Base-by-base conservation (phyloP, 345 rosid genomes). In the Brassica cretica region DNA sequence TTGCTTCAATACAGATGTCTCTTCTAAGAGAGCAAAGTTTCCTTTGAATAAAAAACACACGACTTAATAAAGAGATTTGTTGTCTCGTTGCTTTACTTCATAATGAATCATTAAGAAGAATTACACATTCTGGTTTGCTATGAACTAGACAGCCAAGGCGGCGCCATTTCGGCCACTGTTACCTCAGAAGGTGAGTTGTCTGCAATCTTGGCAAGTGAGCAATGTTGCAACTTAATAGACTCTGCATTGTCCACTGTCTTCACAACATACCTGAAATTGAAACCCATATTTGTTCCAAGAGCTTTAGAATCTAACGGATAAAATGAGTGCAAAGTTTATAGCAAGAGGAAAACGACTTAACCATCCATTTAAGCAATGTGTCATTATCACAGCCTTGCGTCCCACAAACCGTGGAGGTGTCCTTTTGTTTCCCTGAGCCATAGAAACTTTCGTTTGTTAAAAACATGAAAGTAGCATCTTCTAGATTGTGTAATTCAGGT, bases 351-450 rank as follows among this genome's bases (percentile, higher is more conserved):
- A 61, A n/a, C 29, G 72, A 56, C 33, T 90, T 68, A 64, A 93
- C 97, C 98, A 93, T 89, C 97, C 98, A 78, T 93, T 91, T 81
- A 93, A 83, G 95, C 98, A 93, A 49, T 91, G 98, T 14, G 98
- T 89, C 77, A 51, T 51, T n/a, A 51, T 51, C 56, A 51, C 19
- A 51, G 56, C 56, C 56, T 51, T 51, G 56, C 56, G 56, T 51
- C 56, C 56, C 56, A 93, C 98, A 87, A 93, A 93, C 62, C 93
- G 89, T 73, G 84, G 87, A 4, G 97, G 98, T 8, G 96, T 93
- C 85, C 98, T 89, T 82, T 90, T 93, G 94, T 93, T 93, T 72
- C 98, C 98, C 98, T 93, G 80, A 33, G 66, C 62, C 78, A 85
- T 71, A 68, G 29, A 19, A 67, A 60, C 18, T 67, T 77, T 30